Conservation (phyloP, 2,329 filamentous ascomycete genomes). For the Fusarium nematophilum region DNA sequence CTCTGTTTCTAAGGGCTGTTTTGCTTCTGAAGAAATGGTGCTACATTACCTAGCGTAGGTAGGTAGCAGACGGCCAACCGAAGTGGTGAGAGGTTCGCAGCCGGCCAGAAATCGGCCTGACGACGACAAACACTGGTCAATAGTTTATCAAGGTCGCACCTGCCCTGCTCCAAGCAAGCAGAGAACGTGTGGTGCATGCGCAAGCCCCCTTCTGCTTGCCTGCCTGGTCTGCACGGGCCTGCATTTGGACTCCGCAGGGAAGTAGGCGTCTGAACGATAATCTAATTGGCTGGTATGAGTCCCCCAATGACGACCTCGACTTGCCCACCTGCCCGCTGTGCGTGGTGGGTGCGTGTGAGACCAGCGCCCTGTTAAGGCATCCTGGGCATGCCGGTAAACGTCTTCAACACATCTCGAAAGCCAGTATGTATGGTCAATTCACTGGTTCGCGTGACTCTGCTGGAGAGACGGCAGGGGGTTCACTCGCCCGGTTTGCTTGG, state of each 20-base stretch:
- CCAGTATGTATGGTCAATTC: neutral
- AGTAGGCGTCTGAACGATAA: conserved; percentile 18
- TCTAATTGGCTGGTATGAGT: conserved; percentile 31
- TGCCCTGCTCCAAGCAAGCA: conserved; percentile 1
- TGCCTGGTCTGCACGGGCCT: conserved; percentile 31
- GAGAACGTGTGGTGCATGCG: conserved; percentile 36
- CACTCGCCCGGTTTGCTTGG: conserved; percentile 5
- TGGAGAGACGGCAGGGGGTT: neutral
- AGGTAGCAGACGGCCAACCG: no score
- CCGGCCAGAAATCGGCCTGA: no score
- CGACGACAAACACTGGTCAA: no score
- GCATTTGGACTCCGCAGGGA: conserved; percentile 24
- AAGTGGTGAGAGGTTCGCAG: no score
- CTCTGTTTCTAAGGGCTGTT: neutral
- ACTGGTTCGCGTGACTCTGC: neutral
- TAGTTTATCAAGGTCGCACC: conserved; percentile 12
- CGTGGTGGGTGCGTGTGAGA: neutral
- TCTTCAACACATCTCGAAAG: neutral
- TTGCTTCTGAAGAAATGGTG: no score
- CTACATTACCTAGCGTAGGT: no score
- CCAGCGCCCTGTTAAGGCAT: conserved; percentile 1
- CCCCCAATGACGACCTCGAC: conserved; percentile 38
- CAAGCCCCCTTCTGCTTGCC: conserved; percentile 10
- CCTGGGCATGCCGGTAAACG: conserved; percentile 1
- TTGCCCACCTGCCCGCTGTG: conserved; percentile 19